Base-by-base conservation (phyloP, 2,329 filamentous ascomycete species). In the Eutypa lata region DNA sequence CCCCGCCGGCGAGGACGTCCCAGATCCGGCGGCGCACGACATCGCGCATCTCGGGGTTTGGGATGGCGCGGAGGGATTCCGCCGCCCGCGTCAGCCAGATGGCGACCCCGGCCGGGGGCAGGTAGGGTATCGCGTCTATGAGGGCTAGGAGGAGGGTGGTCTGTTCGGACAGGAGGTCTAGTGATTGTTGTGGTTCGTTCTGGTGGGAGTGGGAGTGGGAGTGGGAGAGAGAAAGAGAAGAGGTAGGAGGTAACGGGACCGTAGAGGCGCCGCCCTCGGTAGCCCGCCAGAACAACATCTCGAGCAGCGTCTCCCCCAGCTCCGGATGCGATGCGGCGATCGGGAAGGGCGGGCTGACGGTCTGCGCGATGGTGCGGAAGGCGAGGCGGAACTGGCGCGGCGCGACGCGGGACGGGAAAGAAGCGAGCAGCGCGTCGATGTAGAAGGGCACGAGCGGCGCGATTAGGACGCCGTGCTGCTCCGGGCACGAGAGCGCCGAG, bases 381-480 rank as follows among this genome's bases (percentile, higher is more conserved):
- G 91, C 92, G 10, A 96, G 78, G 28, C 91, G 83, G 75, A 97
- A 96, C 68, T 97, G 92, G 16, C 91, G 84, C 1, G 89, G 80
- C 0, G 90, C 92, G 19, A 96, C 83, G 53, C 87, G 88, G 1
- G 77, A 68, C 0, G 92, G 91, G 69, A 96, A 96, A 1, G 90
- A 86, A 19, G 81, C 77, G 65, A 96, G 89, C 0, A 96, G 78
- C 14, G 87, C 85, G 61, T 92, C 87, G 57, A 95, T 85, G 70
- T 97, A 96, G 65, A 90, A 90, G 0, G 91, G 90, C 1, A 92
- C 79, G 50, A 94, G 82, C 57, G 82, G 80, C 8, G 85, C 80
- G 16, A 90, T 86, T 21, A 95, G 73, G 16, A 82, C 72, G 18
- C 87, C 84, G 61, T 91, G 92, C 57, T 89, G 86, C 10, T 31